These are phyloP conservation scores for Emericellopsis cladophorae DNA, from an alignment of 2,329 filamentous ascomycete species.

Conservation along the genomic window DNA sequence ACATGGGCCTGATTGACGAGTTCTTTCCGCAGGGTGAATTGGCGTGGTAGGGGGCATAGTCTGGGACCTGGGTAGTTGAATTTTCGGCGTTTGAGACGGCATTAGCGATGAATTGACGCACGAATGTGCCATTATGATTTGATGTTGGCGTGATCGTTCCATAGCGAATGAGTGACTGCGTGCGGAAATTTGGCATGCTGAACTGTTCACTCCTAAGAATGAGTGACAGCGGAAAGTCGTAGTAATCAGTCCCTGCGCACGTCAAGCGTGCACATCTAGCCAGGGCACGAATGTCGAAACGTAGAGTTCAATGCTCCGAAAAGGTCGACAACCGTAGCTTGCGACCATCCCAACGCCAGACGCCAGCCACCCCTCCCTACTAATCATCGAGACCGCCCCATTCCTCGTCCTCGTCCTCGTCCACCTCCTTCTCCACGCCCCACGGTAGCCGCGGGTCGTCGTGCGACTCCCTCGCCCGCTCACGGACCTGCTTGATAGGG, in stretches of 20 bases:
- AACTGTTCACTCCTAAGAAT: too few species aligned
- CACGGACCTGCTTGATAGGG: conserved; percentile 59
- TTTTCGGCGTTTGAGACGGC: background rate
- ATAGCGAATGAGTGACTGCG: background rate
- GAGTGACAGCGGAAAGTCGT: too few species aligned
- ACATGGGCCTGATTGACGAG: conserved; percentile 28
- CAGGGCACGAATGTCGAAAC: background rate
- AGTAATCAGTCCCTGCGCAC: too few species aligned
- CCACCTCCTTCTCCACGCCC: conserved; percentile 18
- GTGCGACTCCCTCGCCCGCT: conserved; percentile 56
- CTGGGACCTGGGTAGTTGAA: background rate
- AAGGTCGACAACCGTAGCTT: too few species aligned
- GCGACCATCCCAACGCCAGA: background rate
- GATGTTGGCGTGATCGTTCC: background rate
- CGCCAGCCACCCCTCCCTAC: background rate
- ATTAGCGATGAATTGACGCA: too few species aligned
- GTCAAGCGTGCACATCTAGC: background rate
- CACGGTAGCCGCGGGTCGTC: conserved; percentile 62
- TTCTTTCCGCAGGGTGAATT: conserved; percentile 25
- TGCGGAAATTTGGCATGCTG: too few species aligned
- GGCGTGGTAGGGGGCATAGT: conserved; percentile 18
- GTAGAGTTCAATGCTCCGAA: background rate
- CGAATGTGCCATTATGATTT: too few species aligned
- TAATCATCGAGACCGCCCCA: conserved; percentile 61
- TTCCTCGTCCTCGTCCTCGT: conserved; percentile 25